Evolutionary conservation across 73 alveolate species (phyloP), one percentile per base, ranked within the genome.

Genomic region (Paramecium bursaria): DNA sequence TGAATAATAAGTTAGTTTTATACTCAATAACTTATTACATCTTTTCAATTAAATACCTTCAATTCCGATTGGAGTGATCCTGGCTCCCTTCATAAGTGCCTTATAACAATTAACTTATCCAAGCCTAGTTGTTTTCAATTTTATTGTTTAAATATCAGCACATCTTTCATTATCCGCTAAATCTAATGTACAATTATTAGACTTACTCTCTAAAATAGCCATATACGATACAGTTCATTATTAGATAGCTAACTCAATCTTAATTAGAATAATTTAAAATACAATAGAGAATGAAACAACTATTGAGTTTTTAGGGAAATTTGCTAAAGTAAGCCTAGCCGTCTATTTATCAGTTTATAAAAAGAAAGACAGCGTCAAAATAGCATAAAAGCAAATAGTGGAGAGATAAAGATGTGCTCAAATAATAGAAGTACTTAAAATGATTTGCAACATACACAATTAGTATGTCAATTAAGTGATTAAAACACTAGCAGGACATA

Each of bases 201-300:
- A 57, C 31, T 14, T 57, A 29, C 31, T 57, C 26, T 57, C 76
- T 1, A 57, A 57, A 29, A 57, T 57, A 26, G 76, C 76, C 15
- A 57, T 57, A 29, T 57, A 57, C 39, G 76, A 57, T 57, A 57
- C 49, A 29, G 21, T 57, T 4, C 76, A 57, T 57, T 57, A 57
- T 57, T 29, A 44, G 31, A 57, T 57, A 11, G 76, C 76, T 0
- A 29, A 48, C 15, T 23, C 21, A 4, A 57, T 27, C 29, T 57
- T 57, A 25, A 15, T 57, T 0, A 29, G 31, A 57, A 57, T 57
- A 50, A 50, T 57, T 7, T 29, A 30, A 1, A 23, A 57, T 26
- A 29, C 47, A 29, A 25, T 25, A 26, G 17, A 57, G 5, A 29
- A 48, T 25, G 29, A 33, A 3, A 57, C 51, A 3, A 57, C 76